Conservation (phyloP, 805 yeast species). For the Cyberlindnera euphorbiae region DNA sequence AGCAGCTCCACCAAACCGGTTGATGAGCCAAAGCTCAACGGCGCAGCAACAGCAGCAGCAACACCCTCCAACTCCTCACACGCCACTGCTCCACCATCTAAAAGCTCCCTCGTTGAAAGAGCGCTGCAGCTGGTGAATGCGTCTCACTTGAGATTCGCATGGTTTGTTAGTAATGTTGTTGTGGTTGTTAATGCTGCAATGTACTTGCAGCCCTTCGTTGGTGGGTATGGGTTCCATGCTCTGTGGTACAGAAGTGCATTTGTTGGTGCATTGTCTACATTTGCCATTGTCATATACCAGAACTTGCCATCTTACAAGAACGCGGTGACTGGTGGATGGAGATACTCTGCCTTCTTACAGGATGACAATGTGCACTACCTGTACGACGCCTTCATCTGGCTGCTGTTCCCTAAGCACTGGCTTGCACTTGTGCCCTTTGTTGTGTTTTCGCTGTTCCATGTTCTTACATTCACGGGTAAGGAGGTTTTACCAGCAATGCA, state of each 20-base stretch:
- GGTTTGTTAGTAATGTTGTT: constrained; percentile 64
- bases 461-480: constrained; percentile 62
- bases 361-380: constrained; percentile 78
- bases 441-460: constrained; percentile 78
- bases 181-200: constrained; percentile 38
- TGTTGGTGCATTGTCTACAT: constrained; percentile 63
- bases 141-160: constrained; percentile 55
- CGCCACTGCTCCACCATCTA: too few species aligned
- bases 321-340: constrained; percentile 20
- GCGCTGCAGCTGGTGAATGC: constrained; percentile 1
- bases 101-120: constrained; percentile 1
- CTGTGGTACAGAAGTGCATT: constrained; percentile 56
- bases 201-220: constrained; percentile 34
- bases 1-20: too few species aligned
- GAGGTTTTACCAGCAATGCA: constrained; percentile 59
- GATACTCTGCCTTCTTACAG: constrained; percentile 30
- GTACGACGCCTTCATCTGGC: constrained; percentile 48
- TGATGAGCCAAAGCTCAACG: too few species aligned
- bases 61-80: too few species aligned
- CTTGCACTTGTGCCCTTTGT: constrained; percentile 69
- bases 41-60: too few species aligned
- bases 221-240: constrained; percentile 30
- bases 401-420: constrained; percentile 48
- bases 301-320: constrained; percentile 29
- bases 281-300: constrained; percentile 72